Evolutionary conservation across 306 rosid genomes (phyloP).

Genomic region (Sophora flavescens): DNA sequence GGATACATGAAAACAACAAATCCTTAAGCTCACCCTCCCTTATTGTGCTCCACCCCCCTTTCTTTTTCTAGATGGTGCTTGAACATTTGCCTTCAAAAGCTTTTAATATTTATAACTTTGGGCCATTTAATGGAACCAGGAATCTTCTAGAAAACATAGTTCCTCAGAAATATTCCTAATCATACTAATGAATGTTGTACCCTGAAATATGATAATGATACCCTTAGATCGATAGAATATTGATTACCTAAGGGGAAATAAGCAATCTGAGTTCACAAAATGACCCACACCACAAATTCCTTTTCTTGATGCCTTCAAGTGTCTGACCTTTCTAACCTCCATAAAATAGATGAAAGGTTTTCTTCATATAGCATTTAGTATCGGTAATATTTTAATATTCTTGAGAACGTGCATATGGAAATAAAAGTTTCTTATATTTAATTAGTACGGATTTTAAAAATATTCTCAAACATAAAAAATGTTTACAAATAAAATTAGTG

Average conservation of each 20-base stretch:
- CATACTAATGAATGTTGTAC: conserved; percentile 23
- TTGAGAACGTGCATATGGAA: no score
- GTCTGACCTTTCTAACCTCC: conserved; percentile 38
- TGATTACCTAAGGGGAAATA: conserved; percentile 19
- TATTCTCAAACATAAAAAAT: no score
- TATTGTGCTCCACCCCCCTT: not conserved
- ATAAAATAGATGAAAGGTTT: not conserved
- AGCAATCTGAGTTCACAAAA: conserved; percentile 26
- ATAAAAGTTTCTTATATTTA: no score
- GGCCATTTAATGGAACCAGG: conserved; percentile 37
- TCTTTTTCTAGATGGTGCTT: not conserved
- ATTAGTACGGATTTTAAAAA: no score
- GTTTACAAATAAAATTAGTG: no score
- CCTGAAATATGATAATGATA: not conserved
- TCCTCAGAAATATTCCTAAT: conserved; percentile 9
- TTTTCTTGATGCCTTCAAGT: not conserved
- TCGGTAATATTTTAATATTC: no score
- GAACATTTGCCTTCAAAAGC: not conserved
- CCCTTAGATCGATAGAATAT: conserved; percentile 28
- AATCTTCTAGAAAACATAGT: conserved; percentile 27
- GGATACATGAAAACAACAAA: conserved; percentile 31
- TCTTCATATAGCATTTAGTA: not conserved
- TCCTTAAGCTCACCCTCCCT: conserved; percentile 21
- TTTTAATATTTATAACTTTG: not conserved
- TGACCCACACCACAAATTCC: conserved; percentile 13